Evolutionary conservation across 2,329 filamentous ascomycete genomes (phyloP).

Genomic region (Aspergillus viridinutans): DNA sequence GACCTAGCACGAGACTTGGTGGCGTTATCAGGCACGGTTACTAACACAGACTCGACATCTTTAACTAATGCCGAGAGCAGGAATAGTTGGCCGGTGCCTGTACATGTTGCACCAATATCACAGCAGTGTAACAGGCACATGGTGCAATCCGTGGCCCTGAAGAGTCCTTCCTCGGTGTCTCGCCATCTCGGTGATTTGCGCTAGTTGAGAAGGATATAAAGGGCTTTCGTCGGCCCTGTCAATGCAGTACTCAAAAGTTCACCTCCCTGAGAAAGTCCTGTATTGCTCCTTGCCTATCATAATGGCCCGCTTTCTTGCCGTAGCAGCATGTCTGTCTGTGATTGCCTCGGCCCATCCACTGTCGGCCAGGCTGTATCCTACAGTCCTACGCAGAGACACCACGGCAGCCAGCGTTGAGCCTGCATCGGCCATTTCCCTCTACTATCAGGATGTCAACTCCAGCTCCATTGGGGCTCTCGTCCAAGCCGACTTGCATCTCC

Average conservation of each 20-base stretch:
- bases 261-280: neutral
- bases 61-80: too few relatives aligned
- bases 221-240: neutral
- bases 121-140: too few relatives aligned
- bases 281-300: neutral
- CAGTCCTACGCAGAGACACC: neutral
- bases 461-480: neutral
- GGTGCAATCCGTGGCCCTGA: too few relatives aligned
- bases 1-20: neutral
- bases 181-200: too few relatives aligned
- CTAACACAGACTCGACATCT: too few relatives aligned
- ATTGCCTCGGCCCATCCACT: neutral
- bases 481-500: neutral
- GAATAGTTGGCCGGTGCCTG: too few relatives aligned
- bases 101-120: too few relatives aligned
- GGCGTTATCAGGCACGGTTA: neutral
- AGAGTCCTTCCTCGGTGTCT: too few relatives aligned
- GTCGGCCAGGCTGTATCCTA: neutral
- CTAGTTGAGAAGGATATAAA: too few relatives aligned
- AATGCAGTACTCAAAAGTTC: neutral
- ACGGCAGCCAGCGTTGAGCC: neutral
- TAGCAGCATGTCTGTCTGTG: neutral
- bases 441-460: neutral
- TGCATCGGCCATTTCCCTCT: neutral
- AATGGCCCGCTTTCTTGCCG: neutral